These are phyloP conservation scores for Cordia subcordata DNA, from an alignment of 257 asterid genomes.

Conservation along the genomic window DNA sequence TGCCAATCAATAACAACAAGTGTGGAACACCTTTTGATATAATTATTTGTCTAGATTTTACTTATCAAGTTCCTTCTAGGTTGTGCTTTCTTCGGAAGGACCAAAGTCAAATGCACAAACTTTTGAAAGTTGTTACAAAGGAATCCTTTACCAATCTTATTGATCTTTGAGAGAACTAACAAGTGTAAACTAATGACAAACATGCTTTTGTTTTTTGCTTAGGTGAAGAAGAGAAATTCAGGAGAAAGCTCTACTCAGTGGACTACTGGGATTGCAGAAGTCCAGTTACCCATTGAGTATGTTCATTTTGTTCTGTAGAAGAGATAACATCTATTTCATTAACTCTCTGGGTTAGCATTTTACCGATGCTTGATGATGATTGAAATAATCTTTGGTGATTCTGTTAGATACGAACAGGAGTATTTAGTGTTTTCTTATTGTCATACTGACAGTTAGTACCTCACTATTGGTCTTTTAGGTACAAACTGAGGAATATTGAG, in stretches of 20 bases:
- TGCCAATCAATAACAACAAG: no score
- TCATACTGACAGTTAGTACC: no score
- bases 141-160: no score
- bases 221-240: constrained; percentile 89
- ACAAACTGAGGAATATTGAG: constrained; percentile 84
- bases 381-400: not conserved
- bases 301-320: constrained; percentile 15
- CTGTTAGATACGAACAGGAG: not conserved
- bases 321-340: not conserved
- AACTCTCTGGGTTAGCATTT: not conserved
- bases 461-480: constrained; percentile 44
- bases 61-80: no score
- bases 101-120: no score
- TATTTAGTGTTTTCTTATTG: not conserved
- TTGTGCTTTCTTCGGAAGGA: no score
- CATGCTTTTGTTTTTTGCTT: constrained; percentile 7
- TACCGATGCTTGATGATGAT: not conserved
- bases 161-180: no score
- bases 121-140: no score
- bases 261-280: constrained; percentile 98
- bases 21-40: no score
- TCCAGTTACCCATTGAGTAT: constrained; percentile 98
- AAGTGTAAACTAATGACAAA: not conserved
- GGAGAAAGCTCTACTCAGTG: constrained; percentile 97
- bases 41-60: no score